These are phyloP conservation scores for Skeletonema costatum DNA, from an alignment of 108 stramenopile genomes.

Conservation along the genomic window DNA sequence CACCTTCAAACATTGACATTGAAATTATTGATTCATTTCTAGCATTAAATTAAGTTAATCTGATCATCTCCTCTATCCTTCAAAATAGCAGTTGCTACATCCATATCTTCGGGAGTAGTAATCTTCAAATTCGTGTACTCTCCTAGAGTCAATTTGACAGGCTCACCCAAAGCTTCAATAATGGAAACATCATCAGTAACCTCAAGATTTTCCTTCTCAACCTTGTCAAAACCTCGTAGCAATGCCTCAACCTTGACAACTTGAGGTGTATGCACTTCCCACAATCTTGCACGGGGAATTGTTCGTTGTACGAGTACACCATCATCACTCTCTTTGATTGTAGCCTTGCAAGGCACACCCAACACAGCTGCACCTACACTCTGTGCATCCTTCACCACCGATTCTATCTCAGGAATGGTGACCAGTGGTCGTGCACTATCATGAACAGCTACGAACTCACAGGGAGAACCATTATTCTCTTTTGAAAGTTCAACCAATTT, in stretches of 20 bases:
- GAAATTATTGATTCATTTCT: background rate
- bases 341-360: constrained; percentile 96
- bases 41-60: constrained; percentile 13
- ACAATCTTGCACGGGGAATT: constrained; percentile 82
- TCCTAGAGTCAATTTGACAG: constrained; percentile 91
- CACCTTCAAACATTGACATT: no score
- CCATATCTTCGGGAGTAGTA: constrained; percentile 96
- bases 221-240: constrained; percentile 80
- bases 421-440: constrained; percentile 94
- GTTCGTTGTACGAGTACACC: constrained; percentile 76
- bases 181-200: constrained; percentile 96
- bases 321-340: constrained; percentile 92
- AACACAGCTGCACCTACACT: constrained; percentile 89
- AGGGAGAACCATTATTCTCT: constrained; percentile 13
- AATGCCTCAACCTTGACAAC: constrained; percentile 84
- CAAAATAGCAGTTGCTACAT: constrained; percentile 88
- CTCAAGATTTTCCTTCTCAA: constrained; percentile 75
- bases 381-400: constrained; percentile 77
- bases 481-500: constrained; percentile 54
- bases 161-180: constrained; percentile 90
- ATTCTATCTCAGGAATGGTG: constrained; percentile 75
- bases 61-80: constrained; percentile 46
- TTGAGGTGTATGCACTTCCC: constrained; percentile 96
- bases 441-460: constrained; percentile 85
- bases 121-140: constrained; percentile 97